Conservation (phyloP, 2,329 filamentous ascomycete genomes). For the Blumeriella jaapii region DNA sequence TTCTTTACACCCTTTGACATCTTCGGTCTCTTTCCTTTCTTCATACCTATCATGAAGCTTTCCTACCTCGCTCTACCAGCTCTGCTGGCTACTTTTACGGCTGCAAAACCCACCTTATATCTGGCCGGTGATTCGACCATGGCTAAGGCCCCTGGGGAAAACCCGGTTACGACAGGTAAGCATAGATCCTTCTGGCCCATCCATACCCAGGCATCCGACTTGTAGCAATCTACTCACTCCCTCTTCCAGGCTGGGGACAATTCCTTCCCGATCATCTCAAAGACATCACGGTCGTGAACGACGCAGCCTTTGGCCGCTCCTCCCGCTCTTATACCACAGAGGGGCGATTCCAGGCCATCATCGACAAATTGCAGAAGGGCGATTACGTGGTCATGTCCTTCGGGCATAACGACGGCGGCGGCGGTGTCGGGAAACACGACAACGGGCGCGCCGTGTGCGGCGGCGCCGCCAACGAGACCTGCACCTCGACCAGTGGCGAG, state of each 20-base stretch:
- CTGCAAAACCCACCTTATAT: slow-evolving; percentile 34
- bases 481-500: slow-evolving; percentile 37
- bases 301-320: slow-evolving; percentile 53
- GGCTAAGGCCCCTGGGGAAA: slow-evolving; percentile 36
- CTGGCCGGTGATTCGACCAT: slow-evolving; percentile 53
- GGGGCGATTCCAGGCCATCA: slow-evolving; percentile 49
- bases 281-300: slow-evolving; percentile 43
- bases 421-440: slow-evolving; percentile 37
- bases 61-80: slow-evolving; percentile 10
- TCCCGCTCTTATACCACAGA: slow-evolving; percentile 57
- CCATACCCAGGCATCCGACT: neutral
- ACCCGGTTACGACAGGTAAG: slow-evolving; percentile 32
- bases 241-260: slow-evolving; percentile 49
- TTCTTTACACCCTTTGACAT: neutral
- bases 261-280: slow-evolving; percentile 42
- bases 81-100: slow-evolving; percentile 14
- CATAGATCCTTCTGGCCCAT: too few species aligned
- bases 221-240: slow-evolving; percentile 3
- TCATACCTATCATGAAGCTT: slow-evolving; percentile 11
- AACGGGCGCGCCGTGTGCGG: slow-evolving; percentile 51
- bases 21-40: neutral
- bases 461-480: slow-evolving; percentile 35
- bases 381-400: slow-evolving; percentile 45
- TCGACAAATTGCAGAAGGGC: slow-evolving; percentile 28
- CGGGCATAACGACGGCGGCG: slow-evolving; percentile 61